Percentiles rank a stretch among this genome's conserved stretches.
These are phyloP conservation scores for Picea sitchensis DNA, from an alignment of 75 land plant genomes.

Conservation along the genomic window DNA sequence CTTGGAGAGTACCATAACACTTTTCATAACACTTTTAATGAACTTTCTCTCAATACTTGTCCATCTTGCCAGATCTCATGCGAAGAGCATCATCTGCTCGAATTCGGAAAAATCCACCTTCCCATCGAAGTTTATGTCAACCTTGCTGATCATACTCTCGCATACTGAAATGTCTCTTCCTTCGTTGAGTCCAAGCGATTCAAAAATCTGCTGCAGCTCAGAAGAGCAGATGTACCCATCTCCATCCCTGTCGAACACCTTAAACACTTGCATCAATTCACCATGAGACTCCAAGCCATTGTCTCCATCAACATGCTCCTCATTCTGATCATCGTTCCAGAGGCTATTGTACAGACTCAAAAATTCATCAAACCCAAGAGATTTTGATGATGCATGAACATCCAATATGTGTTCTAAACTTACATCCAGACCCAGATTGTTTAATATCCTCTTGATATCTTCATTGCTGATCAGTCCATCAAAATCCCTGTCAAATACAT, in stretches of 20 bases:
- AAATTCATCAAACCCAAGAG: slow-evolving; percentile 8
- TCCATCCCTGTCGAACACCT: slow-evolving; percentile 12
- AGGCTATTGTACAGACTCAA: not conserved
- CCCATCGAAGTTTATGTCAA: slow-evolving; percentile 12
- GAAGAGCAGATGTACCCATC: slow-evolving; percentile 10
- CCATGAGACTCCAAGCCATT: not conserved
- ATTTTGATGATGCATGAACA: not conserved
- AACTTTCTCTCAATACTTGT: too few species aligned
- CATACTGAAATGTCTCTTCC: not conserved
- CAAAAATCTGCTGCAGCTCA: slow-evolving; percentile 13
- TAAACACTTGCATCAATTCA: not conserved
- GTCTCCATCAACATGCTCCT: not conserved
- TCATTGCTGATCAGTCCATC: slow-evolving; percentile 5
- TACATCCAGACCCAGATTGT: not conserved
- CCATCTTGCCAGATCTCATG: too few species aligned
- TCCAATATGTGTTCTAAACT: not conserved
- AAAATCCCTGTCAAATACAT: not conserved
- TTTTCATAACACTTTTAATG: too few species aligned
- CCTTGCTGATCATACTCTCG: slow-evolving; percentile 9
- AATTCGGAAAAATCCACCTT: slow-evolving; percentile 13
- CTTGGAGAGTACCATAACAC: too few species aligned
- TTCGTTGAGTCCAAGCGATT: slow-evolving; percentile 11
- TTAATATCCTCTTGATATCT: not conserved
- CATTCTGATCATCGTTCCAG: not conserved
- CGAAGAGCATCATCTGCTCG: slow-evolving; percentile 13